A percentile compares a stretch with the other conserved stretches of the same genome.
phyloP scores from a whole-genome alignment of 352 stramenopile genomes.

The Phytopythium sindhum region DNA sequence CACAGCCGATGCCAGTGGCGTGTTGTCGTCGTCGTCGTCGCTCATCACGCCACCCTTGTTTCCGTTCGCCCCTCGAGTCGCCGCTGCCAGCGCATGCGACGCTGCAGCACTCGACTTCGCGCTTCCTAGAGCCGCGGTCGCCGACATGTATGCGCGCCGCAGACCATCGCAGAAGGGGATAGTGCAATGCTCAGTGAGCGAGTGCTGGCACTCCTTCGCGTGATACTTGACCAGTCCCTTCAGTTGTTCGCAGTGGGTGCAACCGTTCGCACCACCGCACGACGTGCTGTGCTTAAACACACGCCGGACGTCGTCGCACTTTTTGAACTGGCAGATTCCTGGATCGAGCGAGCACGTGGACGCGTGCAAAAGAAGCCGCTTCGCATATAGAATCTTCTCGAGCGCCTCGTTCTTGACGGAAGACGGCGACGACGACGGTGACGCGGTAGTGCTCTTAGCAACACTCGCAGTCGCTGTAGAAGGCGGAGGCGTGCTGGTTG shows the following conservation, averaged over 20 bases:
- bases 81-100: conserved; percentile 15
- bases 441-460: neutral
- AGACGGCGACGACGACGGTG: conserved; percentile 21
- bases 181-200: conserved; percentile 60
- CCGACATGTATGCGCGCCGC: conserved; percentile 52
- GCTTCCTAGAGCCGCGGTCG: conserved; percentile 25
- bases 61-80: conserved; percentile 6
- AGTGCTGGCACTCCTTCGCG: conserved; percentile 68
- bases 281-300: conserved; percentile 86
- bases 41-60: conserved; percentile 17
- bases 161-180: conserved; percentile 85
- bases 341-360: conserved; percentile 56
- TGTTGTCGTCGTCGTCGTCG: conserved; percentile 75
- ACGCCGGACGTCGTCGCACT: conserved; percentile 81
- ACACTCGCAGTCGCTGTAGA: neutral
- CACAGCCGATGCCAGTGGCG: conserved; percentile 60
- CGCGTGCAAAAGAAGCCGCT: conserved; percentile 75
- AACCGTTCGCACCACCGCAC: conserved; percentile 61
- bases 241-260: conserved; percentile 77
- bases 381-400: conserved; percentile 85
- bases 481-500: neutral
- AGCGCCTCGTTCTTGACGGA: conserved; percentile 52
- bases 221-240: conserved; percentile 85
- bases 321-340: conserved; percentile 77
- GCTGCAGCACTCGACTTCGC: conserved; percentile 30